Evolutionary conservation across 2,329 filamentous ascomycete genomes (phyloP).

Genomic region (Colletotrichum acutatum): DNA sequence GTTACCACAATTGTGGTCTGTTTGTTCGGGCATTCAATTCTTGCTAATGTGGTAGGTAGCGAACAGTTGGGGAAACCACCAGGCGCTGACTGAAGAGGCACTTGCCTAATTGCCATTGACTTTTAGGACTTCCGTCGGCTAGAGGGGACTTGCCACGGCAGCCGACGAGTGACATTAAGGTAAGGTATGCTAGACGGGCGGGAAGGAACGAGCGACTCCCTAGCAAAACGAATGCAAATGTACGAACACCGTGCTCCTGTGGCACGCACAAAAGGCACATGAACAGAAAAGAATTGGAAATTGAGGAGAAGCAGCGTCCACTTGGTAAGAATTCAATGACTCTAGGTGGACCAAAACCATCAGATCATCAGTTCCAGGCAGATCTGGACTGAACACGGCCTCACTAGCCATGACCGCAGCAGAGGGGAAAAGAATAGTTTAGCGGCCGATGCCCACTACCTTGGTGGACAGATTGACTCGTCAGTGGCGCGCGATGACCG

Average conservation of each 20-base stretch:
- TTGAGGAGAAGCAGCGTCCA: background rate
- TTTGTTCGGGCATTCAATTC: background rate
- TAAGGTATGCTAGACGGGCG: background rate
- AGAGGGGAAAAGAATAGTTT: background rate
- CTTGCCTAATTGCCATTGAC: background rate
- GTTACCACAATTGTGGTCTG: background rate
- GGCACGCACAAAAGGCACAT: background rate
- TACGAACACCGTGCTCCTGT: background rate
- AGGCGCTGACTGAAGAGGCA: too few relatives aligned
- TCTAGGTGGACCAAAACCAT: background rate
- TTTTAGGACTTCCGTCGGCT: background rate
- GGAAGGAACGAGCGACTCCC: background rate
- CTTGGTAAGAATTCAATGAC: background rate
- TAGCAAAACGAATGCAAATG: background rate
- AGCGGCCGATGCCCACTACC: slow-evolving; percentile 5
- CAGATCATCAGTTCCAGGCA: background rate
- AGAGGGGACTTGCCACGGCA: background rate
- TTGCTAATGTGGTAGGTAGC: background rate
- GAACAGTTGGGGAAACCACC: background rate
- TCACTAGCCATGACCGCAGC: background rate
- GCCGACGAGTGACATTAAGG: background rate
- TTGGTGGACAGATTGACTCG: background rate
- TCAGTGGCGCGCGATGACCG: slow-evolving; percentile 18
- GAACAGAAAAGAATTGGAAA: background rate
- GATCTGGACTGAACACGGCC: background rate